Conservation (phyloP, 306 rosid species). For the Quercus variabilis region DNA sequence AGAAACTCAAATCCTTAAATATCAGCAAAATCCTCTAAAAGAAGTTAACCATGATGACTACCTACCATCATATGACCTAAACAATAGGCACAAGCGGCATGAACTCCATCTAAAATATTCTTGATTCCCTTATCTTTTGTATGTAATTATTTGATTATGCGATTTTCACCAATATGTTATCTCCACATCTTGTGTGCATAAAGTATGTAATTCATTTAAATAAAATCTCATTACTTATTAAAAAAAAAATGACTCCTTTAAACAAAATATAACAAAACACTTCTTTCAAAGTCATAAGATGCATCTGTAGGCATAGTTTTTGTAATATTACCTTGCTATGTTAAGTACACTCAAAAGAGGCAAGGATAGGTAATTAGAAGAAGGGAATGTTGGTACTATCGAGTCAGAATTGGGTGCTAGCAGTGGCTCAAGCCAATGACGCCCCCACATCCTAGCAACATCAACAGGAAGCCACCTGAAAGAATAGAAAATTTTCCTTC, state of each 20-base stretch:
- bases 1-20: neutral
- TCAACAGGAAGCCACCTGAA: constrained; percentile 94
- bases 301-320: constrained; percentile 5
- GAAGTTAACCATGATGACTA: neutral
- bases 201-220: no score
- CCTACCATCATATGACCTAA: neutral
- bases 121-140: no score
- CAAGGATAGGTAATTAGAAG: constrained; percentile 72
- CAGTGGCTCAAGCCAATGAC: constrained; percentile 89
- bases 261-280: neutral
- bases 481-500: constrained; percentile 14
- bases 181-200: no score
- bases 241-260: neutral
- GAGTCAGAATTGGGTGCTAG: constrained; percentile 69
- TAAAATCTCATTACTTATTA: no score
- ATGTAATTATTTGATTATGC: no score
- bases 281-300: neutral
- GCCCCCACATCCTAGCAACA: constrained; percentile 98
- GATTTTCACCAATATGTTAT: no score
- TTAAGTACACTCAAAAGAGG: constrained; percentile 88
- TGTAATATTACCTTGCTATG: constrained; percentile 73
- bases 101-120: no score
- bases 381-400: constrained; percentile 49
- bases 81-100: no score
- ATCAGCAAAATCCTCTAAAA: neutral